These are phyloP conservation scores for Cyphellophora attinorum DNA, from an alignment of 2,329 filamentous ascomycete genomes.

Conservation along the genomic window DNA sequence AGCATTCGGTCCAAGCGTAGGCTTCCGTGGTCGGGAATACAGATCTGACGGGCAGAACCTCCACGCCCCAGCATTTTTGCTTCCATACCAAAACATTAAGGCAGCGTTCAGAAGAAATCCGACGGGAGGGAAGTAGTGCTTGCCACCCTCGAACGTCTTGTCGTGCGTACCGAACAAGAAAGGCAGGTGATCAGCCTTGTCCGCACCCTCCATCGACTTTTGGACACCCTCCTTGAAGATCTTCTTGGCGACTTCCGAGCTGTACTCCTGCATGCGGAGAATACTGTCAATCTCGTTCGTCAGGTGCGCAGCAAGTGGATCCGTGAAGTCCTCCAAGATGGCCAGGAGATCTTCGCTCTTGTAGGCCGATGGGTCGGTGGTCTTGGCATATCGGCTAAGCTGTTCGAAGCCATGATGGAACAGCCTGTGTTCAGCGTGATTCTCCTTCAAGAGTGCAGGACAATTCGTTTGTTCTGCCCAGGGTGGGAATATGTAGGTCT, in stretches of 20 bases:
- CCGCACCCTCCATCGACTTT: slow-evolving; percentile 8
- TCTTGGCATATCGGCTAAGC: slow-evolving; percentile 16
- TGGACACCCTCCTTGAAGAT: slow-evolving; percentile 9
- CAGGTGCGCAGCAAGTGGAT: slow-evolving; percentile 17
- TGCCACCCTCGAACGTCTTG: slow-evolving; percentile 14
- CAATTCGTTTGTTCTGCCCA: slow-evolving; percentile 8
- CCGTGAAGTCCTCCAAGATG: slow-evolving; percentile 16
- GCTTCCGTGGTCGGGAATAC: slow-evolving; percentile 5
- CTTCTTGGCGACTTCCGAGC: slow-evolving; percentile 3
- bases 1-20: background rate
- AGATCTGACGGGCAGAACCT: slow-evolving; percentile 16
- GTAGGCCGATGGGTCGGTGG: slow-evolving; percentile 14
- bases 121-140: slow-evolving; percentile 7
- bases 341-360: slow-evolving; percentile 14
- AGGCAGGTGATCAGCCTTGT: slow-evolving; percentile 9
- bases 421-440: slow-evolving; percentile 11
- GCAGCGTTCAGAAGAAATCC: slow-evolving; percentile 9
- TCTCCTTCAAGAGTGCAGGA: slow-evolving; percentile 11
- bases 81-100: slow-evolving; percentile 13
- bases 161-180: slow-evolving; percentile 17
- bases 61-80: slow-evolving; percentile 14
- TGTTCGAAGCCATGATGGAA: slow-evolving; percentile 16
- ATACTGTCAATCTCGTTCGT: slow-evolving; percentile 18
- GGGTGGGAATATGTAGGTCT: slow-evolving; percentile 13
- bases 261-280: slow-evolving; percentile 7